Evolutionary conservation across 192 early-diverging fungal species (phyloP), one percentile per base, ranked within the genome.

Genomic region (Funneliformis geosporum): DNA sequence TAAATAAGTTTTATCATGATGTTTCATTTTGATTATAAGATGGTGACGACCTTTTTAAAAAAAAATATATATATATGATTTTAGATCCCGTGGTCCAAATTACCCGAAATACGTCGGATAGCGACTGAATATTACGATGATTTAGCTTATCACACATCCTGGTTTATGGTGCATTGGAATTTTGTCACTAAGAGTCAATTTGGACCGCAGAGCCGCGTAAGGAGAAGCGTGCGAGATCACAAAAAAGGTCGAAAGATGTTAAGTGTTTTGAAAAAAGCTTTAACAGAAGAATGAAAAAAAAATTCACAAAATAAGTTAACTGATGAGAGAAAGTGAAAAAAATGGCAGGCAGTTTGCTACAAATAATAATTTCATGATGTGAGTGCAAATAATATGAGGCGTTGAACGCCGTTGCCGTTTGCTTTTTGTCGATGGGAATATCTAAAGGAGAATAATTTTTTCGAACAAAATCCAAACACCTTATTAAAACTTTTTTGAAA

Each of bases 81-180:
- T 79, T 83, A 90, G 76, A 90, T 97, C 72, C 93, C 96, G 42
- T 96, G 96, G 93, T 91, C 93, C 33, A 89, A 90, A 79, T 90
- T 98, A 46, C 97, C 96, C 18, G 86, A 88, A 39, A 81, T 97
- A 73, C 89, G 92, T 40, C 87, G 88, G 33, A 88, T 95, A 43
- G 97, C 97, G 11, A 88, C 91, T 50, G 95, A 97, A 84, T 97
- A 94, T 83, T 98, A 98, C 86, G 93, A 98, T 80, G 86, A 87
- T 61, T 81, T 97, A 60, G 86, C 91, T 11, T 92, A 92, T 86
- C 92, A 93, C 83, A 92, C 95, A 43, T 96, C 94, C 55, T 98
- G 97, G 97, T 82, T 92, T 25, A 87, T 90, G 55, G 94, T 94
- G 27, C 92, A 95, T 73, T 93, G 89, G 79, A 89, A 93, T 82